These are phyloP conservation scores for Cryptosporidium felis DNA, from an alignment of 169 alveolate genomes.

Conservation along the genomic window DNA sequence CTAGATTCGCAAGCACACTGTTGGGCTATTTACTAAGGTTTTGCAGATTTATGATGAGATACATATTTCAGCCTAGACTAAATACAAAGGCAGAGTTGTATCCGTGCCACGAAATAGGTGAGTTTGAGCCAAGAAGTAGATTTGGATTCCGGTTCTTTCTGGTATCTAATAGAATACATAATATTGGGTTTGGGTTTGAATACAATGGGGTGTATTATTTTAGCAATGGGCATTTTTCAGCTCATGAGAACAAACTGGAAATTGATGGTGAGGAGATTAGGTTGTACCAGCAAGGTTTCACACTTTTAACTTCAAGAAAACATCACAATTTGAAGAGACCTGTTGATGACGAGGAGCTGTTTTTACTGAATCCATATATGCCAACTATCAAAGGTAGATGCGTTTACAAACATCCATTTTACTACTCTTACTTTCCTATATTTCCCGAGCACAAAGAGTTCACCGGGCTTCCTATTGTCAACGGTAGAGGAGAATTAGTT, in stretches of 20 bases:
- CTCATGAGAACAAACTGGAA: not conserved
- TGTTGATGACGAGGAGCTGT: conserved; percentile 26
- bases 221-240: conserved; percentile 30
- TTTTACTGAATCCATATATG: conserved; percentile 38
- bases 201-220: conserved; percentile 44
- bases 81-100: not conserved
- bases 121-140: conserved; percentile 29
- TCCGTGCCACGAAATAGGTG: conserved; percentile 5
- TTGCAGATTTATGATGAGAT: not conserved
- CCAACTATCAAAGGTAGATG: conserved; percentile 54
- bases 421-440: conserved; percentile 51
- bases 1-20: not conserved
- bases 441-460: conserved; percentile 9
- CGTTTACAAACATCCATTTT: conserved; percentile 16
- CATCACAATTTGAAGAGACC: conserved; percentile 1
- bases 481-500: conserved; percentile 19
- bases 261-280: conserved; percentile 15
- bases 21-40: not conserved
- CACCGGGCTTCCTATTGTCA: conserved; percentile 50
- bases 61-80: conserved; percentile 8
- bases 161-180: conserved; percentile 11
- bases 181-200: conserved; percentile 63
- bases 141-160: conserved; percentile 28
- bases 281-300: conserved; percentile 26
- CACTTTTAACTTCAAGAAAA: conserved; percentile 23